Evolutionary conservation across 371 early-diverging fungal genomes (phyloP).

Genomic region (Mucor ambiguus): DNA sequence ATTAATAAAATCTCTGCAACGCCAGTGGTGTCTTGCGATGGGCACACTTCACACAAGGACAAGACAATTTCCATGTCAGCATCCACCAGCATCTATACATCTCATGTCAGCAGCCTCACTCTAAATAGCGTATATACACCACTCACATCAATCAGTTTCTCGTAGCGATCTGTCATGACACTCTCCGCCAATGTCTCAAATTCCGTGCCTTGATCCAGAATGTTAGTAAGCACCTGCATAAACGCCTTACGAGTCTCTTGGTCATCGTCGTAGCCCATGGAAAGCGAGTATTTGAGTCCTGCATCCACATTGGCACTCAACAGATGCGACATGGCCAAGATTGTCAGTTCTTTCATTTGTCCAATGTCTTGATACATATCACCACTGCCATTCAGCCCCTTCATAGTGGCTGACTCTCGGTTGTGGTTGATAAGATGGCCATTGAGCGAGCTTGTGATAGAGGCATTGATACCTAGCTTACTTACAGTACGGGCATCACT

Average conservation of each 20-base stretch:
- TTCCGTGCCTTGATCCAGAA: conserved; percentile 86
- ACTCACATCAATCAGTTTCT: conserved; percentile 73
- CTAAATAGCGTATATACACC: neutral
- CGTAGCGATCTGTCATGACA: conserved; percentile 73
- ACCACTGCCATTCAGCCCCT: neutral
- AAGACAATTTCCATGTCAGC: conserved; percentile 76
- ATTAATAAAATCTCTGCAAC: conserved; percentile 75
- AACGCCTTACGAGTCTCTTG: conserved; percentile 85
- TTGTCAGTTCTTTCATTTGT: conserved; percentile 80
- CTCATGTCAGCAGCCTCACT: neutral
- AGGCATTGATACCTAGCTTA: neutral
- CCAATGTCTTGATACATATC: conserved; percentile 51
- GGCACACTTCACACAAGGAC: conserved; percentile 86
- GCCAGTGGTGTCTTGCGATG: conserved; percentile 82
- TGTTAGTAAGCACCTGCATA: conserved; percentile 90
- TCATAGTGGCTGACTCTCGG: neutral
- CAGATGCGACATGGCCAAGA: conserved; percentile 87
- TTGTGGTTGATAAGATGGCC: neutral
- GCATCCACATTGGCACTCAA: conserved; percentile 90
- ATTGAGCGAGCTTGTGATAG: neutral
- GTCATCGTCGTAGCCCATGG: conserved; percentile 94
- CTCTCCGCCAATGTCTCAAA: conserved; percentile 84
- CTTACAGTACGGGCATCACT: neutral
- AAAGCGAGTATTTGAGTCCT: conserved; percentile 86
- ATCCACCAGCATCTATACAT: conserved; percentile 56